Base-by-base conservation (phyloP, 768 basidiomycete genomes). In the Guyanaporus albipodus region DNA sequence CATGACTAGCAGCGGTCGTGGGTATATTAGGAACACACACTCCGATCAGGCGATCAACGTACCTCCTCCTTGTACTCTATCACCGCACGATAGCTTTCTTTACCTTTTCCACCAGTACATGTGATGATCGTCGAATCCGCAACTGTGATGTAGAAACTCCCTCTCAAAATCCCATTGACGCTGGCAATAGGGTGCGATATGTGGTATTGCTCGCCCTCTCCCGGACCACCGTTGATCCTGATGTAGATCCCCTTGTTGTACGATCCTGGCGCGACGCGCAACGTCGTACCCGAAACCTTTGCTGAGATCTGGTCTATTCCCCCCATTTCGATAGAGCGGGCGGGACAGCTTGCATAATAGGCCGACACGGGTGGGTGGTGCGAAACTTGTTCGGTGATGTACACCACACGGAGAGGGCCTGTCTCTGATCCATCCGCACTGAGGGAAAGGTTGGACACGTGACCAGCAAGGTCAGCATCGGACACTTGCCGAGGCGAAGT, bases 61-160 rank as follows among this genome's bases (percentile, higher is more conserved):
- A 89, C 89, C 82, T 99, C 94, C 62, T 99, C 96, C 69, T 92
- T 93, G 71, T 95, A 98, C 59, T 94, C 91, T 47, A 96, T 80
- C 55, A 98, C 76, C 4, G 91, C 76, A 49, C 94, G 76, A 57
- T 88, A 82, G 60, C 77, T 79, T 52, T 76, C 70, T 28, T 74
- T 77, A 12, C 74, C 73, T 48, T 76, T 78, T 2, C 82, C 82
- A 6, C 88, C 86, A 17, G 74, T 74, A 64, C 90, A 92, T 26
- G 90, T 92, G 56, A 95, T 80, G 42, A 87, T 79, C 7, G 82
- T 85, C 34, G 82, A 79, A 46, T 92, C 91, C 33, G 77, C 70
- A 36, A 96, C 79, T 0, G 92, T 96, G 37, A 91, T 80, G 59
- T 97, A 99, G 67, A 94, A 93, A 58, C 80, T 85, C 0, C 93